Percentiles rank a stretch among this genome's conserved stretches.
Conservation (phyloP, 345 rosid genomes). For the Atalantia buxifolia region DNA sequence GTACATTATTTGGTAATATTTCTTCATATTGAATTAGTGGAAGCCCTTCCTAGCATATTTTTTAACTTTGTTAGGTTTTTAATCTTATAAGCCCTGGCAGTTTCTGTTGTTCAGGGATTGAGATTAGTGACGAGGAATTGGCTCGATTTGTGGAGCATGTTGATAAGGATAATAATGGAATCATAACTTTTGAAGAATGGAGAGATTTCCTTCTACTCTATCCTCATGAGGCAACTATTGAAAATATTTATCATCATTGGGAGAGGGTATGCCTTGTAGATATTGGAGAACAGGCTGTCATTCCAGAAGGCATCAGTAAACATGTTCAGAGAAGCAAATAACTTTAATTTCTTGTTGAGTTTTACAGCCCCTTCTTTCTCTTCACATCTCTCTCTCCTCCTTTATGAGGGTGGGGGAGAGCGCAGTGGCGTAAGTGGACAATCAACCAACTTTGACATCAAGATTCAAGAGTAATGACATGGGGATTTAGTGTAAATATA, state of each 20-base stretch:
- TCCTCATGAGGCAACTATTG: slow-evolving; percentile 95
- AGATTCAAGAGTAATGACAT: too few relatives aligned
- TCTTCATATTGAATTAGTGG: slow-evolving; percentile 12
- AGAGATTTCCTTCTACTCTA: slow-evolving; percentile 91
- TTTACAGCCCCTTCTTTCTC: too few relatives aligned
- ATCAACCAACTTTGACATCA: too few relatives aligned
- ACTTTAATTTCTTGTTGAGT: too few relatives aligned
- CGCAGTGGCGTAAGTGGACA: too few relatives aligned
- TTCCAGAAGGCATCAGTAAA: slow-evolving; percentile 88
- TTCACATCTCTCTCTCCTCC: too few relatives aligned
- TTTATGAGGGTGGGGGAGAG: too few relatives aligned
- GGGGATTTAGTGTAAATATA: too few relatives aligned
- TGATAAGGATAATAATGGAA: slow-evolving; percentile 94
- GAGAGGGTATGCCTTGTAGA: slow-evolving; percentile 93
- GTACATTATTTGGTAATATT: background rate
- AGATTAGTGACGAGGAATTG: slow-evolving; percentile 84
- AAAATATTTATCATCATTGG: slow-evolving; percentile 88
- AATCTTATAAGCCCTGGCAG: slow-evolving; percentile 42
- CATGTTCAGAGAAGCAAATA: slow-evolving; percentile 74
- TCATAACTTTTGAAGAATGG: slow-evolving; percentile 97
- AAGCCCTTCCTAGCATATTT: background rate
- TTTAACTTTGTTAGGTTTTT: background rate
- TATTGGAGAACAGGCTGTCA: slow-evolving; percentile 92
- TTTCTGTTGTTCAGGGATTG: slow-evolving; percentile 61
- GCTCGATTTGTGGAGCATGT: slow-evolving; percentile 93